Base-by-base conservation (phyloP, 164 flowering plant genomes). In the Liriodendron chinense region DNA sequence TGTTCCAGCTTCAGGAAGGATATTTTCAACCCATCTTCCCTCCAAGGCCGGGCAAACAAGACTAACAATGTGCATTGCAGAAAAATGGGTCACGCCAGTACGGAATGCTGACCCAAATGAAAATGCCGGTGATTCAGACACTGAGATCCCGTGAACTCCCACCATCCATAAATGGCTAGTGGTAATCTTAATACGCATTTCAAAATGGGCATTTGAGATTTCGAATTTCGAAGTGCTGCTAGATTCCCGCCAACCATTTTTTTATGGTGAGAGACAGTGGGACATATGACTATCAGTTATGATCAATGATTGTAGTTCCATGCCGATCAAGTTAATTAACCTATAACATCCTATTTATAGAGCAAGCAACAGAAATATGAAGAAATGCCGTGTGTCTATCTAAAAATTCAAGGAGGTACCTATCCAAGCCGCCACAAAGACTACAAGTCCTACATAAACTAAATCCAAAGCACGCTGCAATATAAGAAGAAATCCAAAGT, bases 381-480 rank as follows among this genome's bases (percentile, higher is more conserved):
- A 53, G 59, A 53, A 10, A 53, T 3, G 3, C 13, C 59, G 9
- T 53, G 1, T 12, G 1, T 53, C 59, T 13, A 14, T 10, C 18
- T 53, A 8, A 53, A 9, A 4, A 24, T 57, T 13, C 18, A 69
- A 16, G 53, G 26, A 68, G 74, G 12, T 84, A 92, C 97, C 97
- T 12, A 82, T 85, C 97, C 94, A 92, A 43, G 92, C 85, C 65
- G 93, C 82, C 50, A 48, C 85, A 25, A 91, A 74, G 24, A 87
- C 83, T 20, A 71, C 70, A 64, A 89, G 69, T 70, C 97, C 97
- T 71, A 90, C 85, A 75, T 88, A 92, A 65, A 92, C 84, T 73
- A 90, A 81, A 80, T 89, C 75, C 72, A 89, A 69, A 65, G 97
- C 86, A 70, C 86, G 57, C 97, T 92, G 91, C 81, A 78, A 73